Evolutionary conservation across 1,284 basidiomycete genomes (phyloP), one percentile per base, ranked within the genome.

Genomic region (Trichosporon faecale): DNA sequence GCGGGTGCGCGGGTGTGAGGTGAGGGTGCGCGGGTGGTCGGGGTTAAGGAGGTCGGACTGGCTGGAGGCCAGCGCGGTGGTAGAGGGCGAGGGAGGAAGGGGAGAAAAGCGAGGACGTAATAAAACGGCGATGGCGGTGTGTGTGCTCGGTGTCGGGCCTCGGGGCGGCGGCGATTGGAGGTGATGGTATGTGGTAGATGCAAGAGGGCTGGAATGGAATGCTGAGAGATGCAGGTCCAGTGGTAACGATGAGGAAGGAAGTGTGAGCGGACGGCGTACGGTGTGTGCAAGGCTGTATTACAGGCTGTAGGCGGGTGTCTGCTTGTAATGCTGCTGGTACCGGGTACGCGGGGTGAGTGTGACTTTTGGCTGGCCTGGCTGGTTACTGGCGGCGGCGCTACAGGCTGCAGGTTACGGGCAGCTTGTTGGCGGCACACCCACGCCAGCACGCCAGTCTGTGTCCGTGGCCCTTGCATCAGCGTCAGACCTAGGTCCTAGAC

Each of bases 1-100:
- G 27, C 27, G 55, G 25, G 52, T 55, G n/a, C n/a, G n/a, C n/a
- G n/a, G n/a, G n/a, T n/a, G n/a, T n/a, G n/a, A n/a, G n/a, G n/a
- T n/a, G n/a, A n/a, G n/a, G 31, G 31, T 33, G 31, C 31, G 31
- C 31, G 35, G 35, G 35, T 37, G 35, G 57, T 61, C 57, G 57
- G 57, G 57, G 27, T 61, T 60, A 31, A 31, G 57, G 57, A 61
- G 57, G 57, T 61, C n/a, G 57, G 27, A n/a, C 27, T 18, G 14
- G 21, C 18, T 23, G 49, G 18, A 31, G 18, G 18, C 3, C 57
- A n/a, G 57, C 16, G 57, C 29, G 57, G 57, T 60, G 18, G 57
- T 31, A 31, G 57, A 33, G 57, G 57, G 16, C 16, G 57, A 21
- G 27, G 57, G 16, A 16, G 57, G n/a, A 29, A 33, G 29, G 27